Conservation (phyloP, 208 protist species). For the Porcisia hertigi region DNA sequence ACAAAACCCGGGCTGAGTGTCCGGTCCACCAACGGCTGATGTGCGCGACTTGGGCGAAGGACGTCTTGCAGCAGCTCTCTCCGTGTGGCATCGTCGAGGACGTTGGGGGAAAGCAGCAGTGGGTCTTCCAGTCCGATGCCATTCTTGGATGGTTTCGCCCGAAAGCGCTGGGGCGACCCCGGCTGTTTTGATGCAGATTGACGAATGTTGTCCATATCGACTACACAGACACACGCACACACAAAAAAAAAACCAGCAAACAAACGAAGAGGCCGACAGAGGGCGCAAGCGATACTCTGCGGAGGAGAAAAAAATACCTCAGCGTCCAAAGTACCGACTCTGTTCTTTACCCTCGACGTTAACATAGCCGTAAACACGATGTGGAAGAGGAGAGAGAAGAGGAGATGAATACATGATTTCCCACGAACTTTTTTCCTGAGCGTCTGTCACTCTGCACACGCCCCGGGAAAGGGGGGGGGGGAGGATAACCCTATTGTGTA, state of each 20-base stretch:
- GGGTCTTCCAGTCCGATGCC: conserved; percentile 11
- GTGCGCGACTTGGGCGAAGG: conserved; percentile 28
- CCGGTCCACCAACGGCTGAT: conserved; percentile 10
- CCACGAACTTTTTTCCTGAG: too few relatives aligned
- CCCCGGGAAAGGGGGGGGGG: too few relatives aligned
- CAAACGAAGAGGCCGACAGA: neutral
- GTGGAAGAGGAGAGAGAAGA: neutral
- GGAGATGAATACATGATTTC: too few relatives aligned
- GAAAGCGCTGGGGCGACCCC: conserved; percentile 53
- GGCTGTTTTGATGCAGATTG: conserved; percentile 14
- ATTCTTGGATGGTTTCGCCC: conserved; percentile 30
- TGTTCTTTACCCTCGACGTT: too few relatives aligned
- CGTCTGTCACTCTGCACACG: too few relatives aligned
- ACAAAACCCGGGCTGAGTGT: neutral
- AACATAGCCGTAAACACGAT: too few relatives aligned
- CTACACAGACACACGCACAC: neutral
- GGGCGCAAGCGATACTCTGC: too few relatives aligned
- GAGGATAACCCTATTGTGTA: too few relatives aligned
- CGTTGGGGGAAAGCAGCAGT: conserved; percentile 70
- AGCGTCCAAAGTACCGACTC: neutral
- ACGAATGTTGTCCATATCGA: conserved; percentile 18
- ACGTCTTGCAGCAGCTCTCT: conserved; percentile 67
- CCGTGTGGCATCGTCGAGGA: conserved; percentile 83
- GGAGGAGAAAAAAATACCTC: neutral
- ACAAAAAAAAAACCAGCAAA: neutral